phyloP scores from a whole-genome alignment of 2,329 filamentous ascomycete species.

The Cladophialophora exuberans region DNA sequence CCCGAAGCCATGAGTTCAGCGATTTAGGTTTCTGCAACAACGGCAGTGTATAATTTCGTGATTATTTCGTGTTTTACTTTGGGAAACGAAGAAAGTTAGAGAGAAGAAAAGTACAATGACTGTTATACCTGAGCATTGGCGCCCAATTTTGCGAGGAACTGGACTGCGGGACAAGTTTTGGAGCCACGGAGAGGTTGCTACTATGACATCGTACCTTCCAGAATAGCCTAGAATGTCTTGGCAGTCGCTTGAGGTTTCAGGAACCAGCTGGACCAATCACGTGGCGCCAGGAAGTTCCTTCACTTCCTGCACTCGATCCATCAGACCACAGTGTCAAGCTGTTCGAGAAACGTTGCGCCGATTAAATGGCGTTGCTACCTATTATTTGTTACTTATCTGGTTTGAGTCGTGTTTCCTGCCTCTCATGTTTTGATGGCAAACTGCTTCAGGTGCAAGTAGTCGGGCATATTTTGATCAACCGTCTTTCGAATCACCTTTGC shows the following conservation, averaged over 20 bases:
- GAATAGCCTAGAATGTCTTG: slow-evolving; percentile 22
- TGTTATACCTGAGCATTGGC: slow-evolving; percentile 8
- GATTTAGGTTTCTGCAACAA: neutral
- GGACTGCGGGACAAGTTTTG: too few species aligned
- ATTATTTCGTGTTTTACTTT: slow-evolving; percentile 7
- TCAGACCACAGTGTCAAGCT: neutral
- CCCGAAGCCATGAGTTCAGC: slow-evolving; percentile 38
- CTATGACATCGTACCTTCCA: slow-evolving; percentile 28
- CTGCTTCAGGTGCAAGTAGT: slow-evolving; percentile 68
- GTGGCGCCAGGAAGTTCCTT: neutral
- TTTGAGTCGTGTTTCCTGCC: neutral
- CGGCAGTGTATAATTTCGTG: slow-evolving; percentile 11
- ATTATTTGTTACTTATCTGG: too few species aligned
- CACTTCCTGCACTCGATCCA: neutral
- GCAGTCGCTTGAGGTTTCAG: slow-evolving; percentile 9
- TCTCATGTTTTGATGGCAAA: slow-evolving; percentile 59
- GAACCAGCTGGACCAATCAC: neutral
- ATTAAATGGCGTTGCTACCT: too few species aligned
- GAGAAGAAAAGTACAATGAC: slow-evolving; percentile 1
- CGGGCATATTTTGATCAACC: slow-evolving; percentile 61
- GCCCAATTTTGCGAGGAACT: too few species aligned
- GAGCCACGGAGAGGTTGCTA: too few species aligned
- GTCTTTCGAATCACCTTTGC: slow-evolving; percentile 62
- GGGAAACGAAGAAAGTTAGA: neutral
- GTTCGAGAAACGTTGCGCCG: slow-evolving; percentile 5